Evolutionary conservation across 2,329 filamentous ascomycete species (phyloP), one percentile per base, ranked within the genome.

Genomic region (Chaetomium olivaceum): DNA sequence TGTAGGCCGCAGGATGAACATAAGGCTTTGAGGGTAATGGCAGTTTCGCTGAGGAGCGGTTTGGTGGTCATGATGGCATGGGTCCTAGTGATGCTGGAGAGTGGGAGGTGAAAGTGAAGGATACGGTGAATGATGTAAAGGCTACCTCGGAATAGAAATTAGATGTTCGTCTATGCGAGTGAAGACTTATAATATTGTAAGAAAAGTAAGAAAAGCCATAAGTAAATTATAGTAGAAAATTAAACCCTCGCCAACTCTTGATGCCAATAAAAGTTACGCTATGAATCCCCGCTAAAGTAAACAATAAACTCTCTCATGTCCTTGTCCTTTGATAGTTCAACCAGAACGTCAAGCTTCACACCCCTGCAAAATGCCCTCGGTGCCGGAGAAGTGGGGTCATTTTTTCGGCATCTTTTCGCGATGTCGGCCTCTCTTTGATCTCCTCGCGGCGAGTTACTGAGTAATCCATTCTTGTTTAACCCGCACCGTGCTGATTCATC

Each of bases 1-100:
- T 82, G 78, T 43, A 87, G 80, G 9, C 89, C 89, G 63, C 86
- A 89, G 67, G 82, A 81, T 62, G 82, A 81, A 5, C 89, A 87
- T 46, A 91, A 75, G 43, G 81, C 77, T 72, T 87, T 86, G 25
- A 92, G 77, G 56, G 86, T 79, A 51, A 78, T 74, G 33, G 78
- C 74, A 72, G 85, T 88, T 33, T 64, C 39, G 16, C 39, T n/a
- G 54, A 63, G 52, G 23, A 61, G 48, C 50, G 60, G n/a, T 12
- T 23, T 55, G n/a, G 51, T 66, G n/a, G 61, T 43, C 64, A 63
- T 66, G 12, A 29, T 62, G 65, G 48, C 46, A 52, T 52, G 25
- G 54, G 54, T 48, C 6, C 8, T 23, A 19, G 8, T 23, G 46
- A 48, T 19, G 12, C 4, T 16, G 25, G 25, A 6, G 7, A 25